These are phyloP conservation scores for Pseudocercospora cruenta DNA, from an alignment of 2,329 filamentous ascomycete genomes.

Conservation along the genomic window DNA sequence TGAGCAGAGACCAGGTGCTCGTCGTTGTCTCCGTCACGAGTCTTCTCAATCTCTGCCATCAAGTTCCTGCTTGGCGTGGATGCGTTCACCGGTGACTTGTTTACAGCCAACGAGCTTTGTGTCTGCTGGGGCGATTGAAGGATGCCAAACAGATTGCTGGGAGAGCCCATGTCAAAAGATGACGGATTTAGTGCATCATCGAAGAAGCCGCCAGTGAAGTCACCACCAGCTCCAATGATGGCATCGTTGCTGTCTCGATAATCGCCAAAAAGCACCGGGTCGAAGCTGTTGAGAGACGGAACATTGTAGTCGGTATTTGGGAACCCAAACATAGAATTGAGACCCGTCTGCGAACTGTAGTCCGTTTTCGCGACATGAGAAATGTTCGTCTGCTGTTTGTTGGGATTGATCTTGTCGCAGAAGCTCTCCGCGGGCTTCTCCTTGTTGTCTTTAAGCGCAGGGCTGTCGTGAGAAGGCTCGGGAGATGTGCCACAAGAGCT, in stretches of 20 bases:
- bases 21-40: constrained; percentile 72
- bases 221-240: constrained; percentile 66
- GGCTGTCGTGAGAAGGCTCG: constrained; percentile 74
- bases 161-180: constrained; percentile 71
- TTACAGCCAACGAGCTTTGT: constrained; percentile 21
- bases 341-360: constrained; percentile 23
- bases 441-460: constrained; percentile 56
- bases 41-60: constrained; percentile 75
- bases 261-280: constrained; percentile 87
- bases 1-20: constrained; percentile 32
- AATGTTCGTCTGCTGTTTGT: constrained; percentile 15
- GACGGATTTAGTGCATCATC: constrained; percentile 55
- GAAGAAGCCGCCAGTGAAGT: constrained; percentile 78
- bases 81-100: constrained; percentile 12
- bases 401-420: constrained; percentile 60
- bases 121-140: constrained; percentile 42
- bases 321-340: constrained; percentile 26
- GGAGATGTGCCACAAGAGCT: constrained; percentile 75
- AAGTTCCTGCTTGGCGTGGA: constrained; percentile 57
- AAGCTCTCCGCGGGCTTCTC: constrained; percentile 45
- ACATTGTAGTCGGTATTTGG: constrained; percentile 32
- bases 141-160: constrained; percentile 69
- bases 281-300: constrained; percentile 69
- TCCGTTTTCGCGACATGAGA: constrained; percentile 19
- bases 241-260: constrained; percentile 90